Base-by-base conservation (phyloP, 176 grass and related monocot genomes). In the Pharus latifolius region DNA sequence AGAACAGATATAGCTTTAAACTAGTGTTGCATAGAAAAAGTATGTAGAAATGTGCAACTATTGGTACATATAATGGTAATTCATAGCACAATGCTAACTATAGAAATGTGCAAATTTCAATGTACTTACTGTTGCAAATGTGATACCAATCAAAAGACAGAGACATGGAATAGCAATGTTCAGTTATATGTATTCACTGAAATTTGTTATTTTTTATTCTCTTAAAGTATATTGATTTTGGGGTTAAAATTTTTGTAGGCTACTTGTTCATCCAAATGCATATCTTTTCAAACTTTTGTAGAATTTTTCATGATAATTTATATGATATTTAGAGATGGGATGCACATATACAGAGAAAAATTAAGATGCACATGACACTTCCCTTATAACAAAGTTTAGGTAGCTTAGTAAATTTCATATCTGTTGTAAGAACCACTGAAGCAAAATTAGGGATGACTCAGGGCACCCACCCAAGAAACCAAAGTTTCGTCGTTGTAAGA, bases 401-500 rank as follows among this genome's bases (percentile, higher is more conserved):
- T n/a, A n/a, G n/a, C n/a, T n/a, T n/a, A n/a, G 54, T 3, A 25
- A 5, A 16, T 5, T 14, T 47, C 67, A 17, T 42, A 16, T n/a
- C n/a, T 27, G 6, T 47, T 32, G 27, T 47, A 45, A 1, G 32
- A 24, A 78, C 14, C 8, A 6, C 22, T 42, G 23, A 46, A 23
- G 16, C 10, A 30, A 16, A 10, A 60, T 27, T 34, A 14, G 32
- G 0, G 22, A 6, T 34, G n/a, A n/a, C n/a, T 56, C 23, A 77
- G 15, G 0, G 14, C 12, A 49, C 83, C 2, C 15, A 86, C 77
- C 77, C 77, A 86, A 0, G 83, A 80, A 43, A 81, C 77, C 24
- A 86, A 8, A 13, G 83, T 86, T 48, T 76, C 65, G 49, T 70
- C 83, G 41, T 80, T 56, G 56, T 75, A 45, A 4, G 50, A 68